phyloP scores from a whole-genome alignment of 2,329 filamentous ascomycete species.

The Apiospora aurea region DNA sequence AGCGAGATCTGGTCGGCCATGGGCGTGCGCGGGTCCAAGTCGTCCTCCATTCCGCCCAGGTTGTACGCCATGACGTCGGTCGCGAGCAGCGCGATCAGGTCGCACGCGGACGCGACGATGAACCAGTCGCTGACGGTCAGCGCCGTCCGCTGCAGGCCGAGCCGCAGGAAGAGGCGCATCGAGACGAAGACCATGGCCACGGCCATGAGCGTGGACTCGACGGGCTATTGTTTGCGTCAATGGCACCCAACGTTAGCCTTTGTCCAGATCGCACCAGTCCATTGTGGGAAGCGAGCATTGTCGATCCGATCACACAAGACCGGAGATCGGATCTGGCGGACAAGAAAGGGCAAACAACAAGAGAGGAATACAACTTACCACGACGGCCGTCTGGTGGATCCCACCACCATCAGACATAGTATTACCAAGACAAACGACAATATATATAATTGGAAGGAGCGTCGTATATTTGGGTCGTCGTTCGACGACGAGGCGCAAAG shows the following conservation, averaged over 20 bases:
- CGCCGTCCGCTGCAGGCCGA: slow-evolving; percentile 18
- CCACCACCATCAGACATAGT: background rate
- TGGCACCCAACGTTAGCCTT: background rate
- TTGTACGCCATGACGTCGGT: slow-evolving; percentile 23
- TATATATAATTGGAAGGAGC: slow-evolving; percentile 2
- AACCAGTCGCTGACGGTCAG: slow-evolving; percentile 23
- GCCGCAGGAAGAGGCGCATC: slow-evolving; percentile 19
- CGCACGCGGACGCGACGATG: background rate
- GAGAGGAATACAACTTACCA: background rate
- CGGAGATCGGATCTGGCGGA: background rate
- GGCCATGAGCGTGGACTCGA: slow-evolving; percentile 19
- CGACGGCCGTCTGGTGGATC: slow-evolving; percentile 3
- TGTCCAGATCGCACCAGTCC: background rate
- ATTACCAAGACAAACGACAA: background rate
- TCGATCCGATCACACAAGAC: background rate
- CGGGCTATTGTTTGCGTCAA: background rate
- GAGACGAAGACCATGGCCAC: slow-evolving; percentile 13
- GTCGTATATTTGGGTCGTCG: slow-evolving; percentile 8
- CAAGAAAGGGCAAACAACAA: background rate
- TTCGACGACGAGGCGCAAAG: slow-evolving; percentile 15
- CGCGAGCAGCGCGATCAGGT: slow-evolving; percentile 19
- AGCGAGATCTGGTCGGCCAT: slow-evolving; percentile 5
- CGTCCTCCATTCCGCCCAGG: background rate
- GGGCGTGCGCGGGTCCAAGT: background rate
- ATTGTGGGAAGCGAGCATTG: background rate